phyloP scores from a whole-genome alignment of 208 protist genomes.

The Leishmania mexicana region DNA sequence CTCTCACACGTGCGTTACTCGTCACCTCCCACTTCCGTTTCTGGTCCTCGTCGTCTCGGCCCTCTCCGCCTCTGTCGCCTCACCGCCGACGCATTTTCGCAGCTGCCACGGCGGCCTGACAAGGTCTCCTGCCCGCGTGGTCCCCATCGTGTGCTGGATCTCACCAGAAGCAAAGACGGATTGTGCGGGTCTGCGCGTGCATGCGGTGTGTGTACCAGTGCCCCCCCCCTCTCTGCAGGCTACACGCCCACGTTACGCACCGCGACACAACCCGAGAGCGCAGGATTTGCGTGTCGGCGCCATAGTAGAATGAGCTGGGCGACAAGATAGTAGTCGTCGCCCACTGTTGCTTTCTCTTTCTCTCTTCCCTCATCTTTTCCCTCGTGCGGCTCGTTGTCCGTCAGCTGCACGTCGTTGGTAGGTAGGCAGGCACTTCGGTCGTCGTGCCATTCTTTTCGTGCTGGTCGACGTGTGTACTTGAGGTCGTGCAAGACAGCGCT shows the following conservation, averaged over 20 bases:
- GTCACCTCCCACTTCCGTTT: neutral
- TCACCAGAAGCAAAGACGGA: neutral
- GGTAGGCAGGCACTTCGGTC: neutral
- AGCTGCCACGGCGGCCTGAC: neutral
- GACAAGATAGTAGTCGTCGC: neutral
- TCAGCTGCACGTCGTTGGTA: neutral
- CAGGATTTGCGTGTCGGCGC: neutral
- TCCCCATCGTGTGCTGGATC: neutral
- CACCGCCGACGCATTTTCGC: neutral
- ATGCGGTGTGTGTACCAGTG: neutral
- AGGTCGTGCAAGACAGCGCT: neutral
- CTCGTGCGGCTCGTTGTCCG: neutral
- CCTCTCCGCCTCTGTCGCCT: neutral
- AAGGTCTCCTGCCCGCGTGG: neutral
- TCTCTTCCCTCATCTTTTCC: neutral
- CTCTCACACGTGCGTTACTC: neutral
- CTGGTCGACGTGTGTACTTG: neutral
- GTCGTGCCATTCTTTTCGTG: neutral
- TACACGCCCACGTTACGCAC: neutral
- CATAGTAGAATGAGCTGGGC: neutral
- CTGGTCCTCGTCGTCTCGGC: neutral
- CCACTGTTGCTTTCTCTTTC: neutral
- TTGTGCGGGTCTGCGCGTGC: neutral
- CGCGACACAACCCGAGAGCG: neutral
- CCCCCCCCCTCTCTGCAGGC: neutral